A percentile compares a stretch with the other conserved stretches of the same genome.
These are phyloP conservation scores for Epichloe festucae DNA, from an alignment of 2,329 filamentous ascomycete genomes.

Conservation along the genomic window DNA sequence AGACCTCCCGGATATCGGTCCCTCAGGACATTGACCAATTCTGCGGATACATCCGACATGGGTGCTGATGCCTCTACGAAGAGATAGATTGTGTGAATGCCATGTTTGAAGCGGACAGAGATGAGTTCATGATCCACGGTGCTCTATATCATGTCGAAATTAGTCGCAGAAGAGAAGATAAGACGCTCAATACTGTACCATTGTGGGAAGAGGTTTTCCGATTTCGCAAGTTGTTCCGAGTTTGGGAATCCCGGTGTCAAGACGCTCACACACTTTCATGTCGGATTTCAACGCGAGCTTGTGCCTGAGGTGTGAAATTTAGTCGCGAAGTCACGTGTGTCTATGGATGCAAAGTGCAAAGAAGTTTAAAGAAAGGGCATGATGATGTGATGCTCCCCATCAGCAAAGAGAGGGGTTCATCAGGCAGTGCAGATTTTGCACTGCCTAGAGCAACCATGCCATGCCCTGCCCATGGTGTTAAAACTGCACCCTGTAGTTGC, in stretches of 20 bases:
- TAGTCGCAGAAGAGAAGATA: neutral
- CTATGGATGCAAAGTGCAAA: neutral
- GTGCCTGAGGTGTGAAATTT: neutral
- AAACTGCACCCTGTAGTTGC: too few species aligned
- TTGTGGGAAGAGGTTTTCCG: neutral
- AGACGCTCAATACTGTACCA: neutral
- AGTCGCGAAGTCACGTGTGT: neutral
- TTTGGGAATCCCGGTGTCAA: neutral
- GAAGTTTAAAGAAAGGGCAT: too few species aligned
- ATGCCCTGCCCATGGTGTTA: too few species aligned
- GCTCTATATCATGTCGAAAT: neutral
- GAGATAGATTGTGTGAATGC: slow-evolving; percentile 57
- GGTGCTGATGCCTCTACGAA: slow-evolving; percentile 46
- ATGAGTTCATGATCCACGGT: slow-evolving; percentile 35
- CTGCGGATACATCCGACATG: slow-evolving; percentile 42
- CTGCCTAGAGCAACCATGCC: too few species aligned
- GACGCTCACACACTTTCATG: neutral
- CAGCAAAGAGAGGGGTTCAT: too few species aligned
- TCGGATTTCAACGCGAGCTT: too few species aligned
- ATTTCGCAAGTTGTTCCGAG: neutral
- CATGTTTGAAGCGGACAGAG: slow-evolving; percentile 61
- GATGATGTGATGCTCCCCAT: too few species aligned
- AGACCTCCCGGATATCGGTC: slow-evolving; percentile 45
- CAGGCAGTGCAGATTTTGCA: too few species aligned
- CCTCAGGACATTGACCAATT: slow-evolving; percentile 44